Conservation (phyloP, 805 yeast species). For the Barnettozyma botsteinii region DNA sequence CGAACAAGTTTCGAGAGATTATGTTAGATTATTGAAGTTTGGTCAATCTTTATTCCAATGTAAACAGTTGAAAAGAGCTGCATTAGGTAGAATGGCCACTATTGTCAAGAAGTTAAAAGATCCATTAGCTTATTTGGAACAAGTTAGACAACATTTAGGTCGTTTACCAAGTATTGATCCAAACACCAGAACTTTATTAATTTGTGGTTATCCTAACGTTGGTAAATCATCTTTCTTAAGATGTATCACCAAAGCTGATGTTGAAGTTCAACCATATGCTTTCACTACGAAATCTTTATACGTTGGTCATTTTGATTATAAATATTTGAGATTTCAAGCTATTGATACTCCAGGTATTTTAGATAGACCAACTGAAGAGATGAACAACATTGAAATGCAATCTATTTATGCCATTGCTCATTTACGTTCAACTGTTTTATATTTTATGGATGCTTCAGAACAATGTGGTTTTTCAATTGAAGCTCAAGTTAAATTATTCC, state of each 20-base stretch:
- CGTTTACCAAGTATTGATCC: slow-evolving; percentile 98
- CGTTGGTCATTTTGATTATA: slow-evolving; percentile 98
- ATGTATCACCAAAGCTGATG: slow-evolving; percentile 95
- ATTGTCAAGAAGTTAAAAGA: slow-evolving; percentile 93
- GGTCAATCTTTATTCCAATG: slow-evolving; percentile 98
- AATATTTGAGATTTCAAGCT: slow-evolving; percentile 96
- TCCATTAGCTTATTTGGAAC: slow-evolving; percentile 88
- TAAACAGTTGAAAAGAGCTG: slow-evolving; percentile 97
- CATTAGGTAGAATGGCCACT: slow-evolving; percentile 99
- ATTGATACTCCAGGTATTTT: slow-evolving; percentile 98
- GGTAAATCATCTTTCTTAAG: slow-evolving; percentile 95
- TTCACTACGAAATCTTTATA: slow-evolving; percentile 96
- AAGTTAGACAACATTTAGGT: slow-evolving; percentile 98
- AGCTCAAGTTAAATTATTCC: slow-evolving; percentile 95
- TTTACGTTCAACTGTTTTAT: slow-evolving; percentile 90
- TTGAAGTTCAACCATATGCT: slow-evolving; percentile 98
- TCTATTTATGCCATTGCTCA: slow-evolving; percentile 98
- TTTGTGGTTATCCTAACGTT: slow-evolving; percentile 98
- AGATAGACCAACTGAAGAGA: slow-evolving; percentile 98
- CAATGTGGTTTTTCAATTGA: slow-evolving; percentile 98
- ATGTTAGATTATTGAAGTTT: slow-evolving; percentile 86
- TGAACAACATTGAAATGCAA: slow-evolving; percentile 99
- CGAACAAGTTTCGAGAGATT: slow-evolving; percentile 95
- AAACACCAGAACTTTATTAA: slow-evolving; percentile 92
- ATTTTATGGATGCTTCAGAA: slow-evolving; percentile 97